phyloP scores from a whole-genome alignment of 2,329 filamentous ascomycete species.

The Rosellinia necatrix region DNA sequence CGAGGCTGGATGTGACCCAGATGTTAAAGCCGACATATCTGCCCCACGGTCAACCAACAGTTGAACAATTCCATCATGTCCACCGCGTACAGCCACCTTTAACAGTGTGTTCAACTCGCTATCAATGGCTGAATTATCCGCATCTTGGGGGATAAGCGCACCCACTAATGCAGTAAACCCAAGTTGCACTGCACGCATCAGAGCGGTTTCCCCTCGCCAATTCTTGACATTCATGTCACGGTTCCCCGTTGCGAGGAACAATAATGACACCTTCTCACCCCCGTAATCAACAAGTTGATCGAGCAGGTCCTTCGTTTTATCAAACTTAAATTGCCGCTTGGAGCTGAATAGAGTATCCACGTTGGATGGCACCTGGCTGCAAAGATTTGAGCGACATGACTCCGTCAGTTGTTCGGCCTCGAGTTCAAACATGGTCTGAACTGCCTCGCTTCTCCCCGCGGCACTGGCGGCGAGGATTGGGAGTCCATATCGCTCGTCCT shows the following conservation, averaged over 20 bases:
- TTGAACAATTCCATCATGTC: not conserved
- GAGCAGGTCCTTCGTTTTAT: not conserved
- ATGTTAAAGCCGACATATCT: not conserved
- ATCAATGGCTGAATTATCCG: not conserved
- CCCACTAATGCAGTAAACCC: not conserved
- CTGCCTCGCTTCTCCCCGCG: not conserved
- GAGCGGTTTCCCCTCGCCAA: not conserved
- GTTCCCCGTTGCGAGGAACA: not conserved
- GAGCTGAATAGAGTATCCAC: not conserved
- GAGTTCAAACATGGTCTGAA: constrained; percentile 13
- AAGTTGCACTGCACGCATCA: not conserved
- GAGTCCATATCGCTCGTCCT: constrained; percentile 6
- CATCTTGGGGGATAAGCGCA: not conserved
- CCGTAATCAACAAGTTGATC: not conserved
- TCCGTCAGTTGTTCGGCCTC: not conserved
- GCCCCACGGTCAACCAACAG: not conserved
- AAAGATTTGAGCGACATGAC: not conserved
- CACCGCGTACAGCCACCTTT: no score
- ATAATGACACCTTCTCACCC: not conserved
- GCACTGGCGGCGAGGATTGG: constrained; percentile 15
- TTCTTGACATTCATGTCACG: not conserved
- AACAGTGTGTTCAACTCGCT: not conserved
- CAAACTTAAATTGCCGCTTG: not conserved
- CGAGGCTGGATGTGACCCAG: not conserved
- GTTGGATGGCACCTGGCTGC: not conserved